Conservation (phyloP, 2,329 filamentous ascomycete species). For the Diplodia seriata region DNA sequence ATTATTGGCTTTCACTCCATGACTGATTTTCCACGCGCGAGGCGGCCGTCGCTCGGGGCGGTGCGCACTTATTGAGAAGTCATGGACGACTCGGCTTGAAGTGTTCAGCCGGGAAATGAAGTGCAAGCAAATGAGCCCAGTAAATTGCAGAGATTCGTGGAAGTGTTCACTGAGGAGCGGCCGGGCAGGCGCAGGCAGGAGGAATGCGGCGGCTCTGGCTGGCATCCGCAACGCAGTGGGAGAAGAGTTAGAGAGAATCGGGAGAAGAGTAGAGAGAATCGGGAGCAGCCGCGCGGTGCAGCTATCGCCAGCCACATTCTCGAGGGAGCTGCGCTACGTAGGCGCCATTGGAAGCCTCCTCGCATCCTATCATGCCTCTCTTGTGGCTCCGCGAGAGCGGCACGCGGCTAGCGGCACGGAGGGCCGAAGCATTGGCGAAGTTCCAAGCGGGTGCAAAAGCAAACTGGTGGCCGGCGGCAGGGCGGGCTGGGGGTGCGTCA, state of each 20-base stretch:
- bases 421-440: slow-evolving; percentile 21
- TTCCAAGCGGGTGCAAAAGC: slow-evolving; percentile 10
- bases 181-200: background rate
- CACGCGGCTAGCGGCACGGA: slow-evolving; percentile 28
- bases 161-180: background rate
- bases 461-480: slow-evolving; percentile 11
- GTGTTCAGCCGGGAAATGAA: background rate
- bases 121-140: no score
- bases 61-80: slow-evolving; percentile 11
- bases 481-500: slow-evolving; percentile 1
- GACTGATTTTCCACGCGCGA: no score
- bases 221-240: background rate
- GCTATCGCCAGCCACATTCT: background rate
- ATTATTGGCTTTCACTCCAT: background rate
- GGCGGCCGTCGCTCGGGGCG: background rate
- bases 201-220: background rate
- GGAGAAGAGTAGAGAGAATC: no score
- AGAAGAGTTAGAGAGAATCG: no score
- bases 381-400: background rate
- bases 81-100: background rate
- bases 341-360: background rate
- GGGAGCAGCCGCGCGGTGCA: background rate
- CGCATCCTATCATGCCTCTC: slow-evolving; percentile 5
- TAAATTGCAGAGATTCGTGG: background rate
- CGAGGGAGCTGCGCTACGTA: background rate